phyloP scores from a whole-genome alignment of 2,329 filamentous ascomycete genomes.

The Fusarium domesticum region DNA sequence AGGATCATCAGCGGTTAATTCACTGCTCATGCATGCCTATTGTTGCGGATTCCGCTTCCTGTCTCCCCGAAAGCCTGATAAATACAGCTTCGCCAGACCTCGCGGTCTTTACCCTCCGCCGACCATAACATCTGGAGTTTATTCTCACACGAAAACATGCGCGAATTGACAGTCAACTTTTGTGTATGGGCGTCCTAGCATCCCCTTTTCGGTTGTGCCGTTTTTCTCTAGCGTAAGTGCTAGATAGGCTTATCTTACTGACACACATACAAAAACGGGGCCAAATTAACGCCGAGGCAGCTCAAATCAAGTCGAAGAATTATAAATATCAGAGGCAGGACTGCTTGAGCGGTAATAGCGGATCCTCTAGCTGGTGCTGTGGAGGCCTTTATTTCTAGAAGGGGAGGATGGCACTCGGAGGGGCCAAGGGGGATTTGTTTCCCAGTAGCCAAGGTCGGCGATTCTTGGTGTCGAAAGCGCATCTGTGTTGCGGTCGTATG shows the following conservation, averaged over 20 bases:
- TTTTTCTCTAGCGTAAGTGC: constrained; percentile 23
- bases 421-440: constrained; percentile 5
- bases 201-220: constrained; percentile 4
- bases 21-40: no score
- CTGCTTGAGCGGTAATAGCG: constrained; percentile 17
- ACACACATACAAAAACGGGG: constrained; percentile 15
- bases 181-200: constrained; percentile 4
- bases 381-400: constrained; percentile 7
- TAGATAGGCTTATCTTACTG: constrained; percentile 25
- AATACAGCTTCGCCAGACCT: constrained; percentile 7
- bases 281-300: constrained; percentile 17
- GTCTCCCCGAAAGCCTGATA: constrained; percentile 5
- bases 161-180: not conserved
- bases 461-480: not conserved
- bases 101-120: constrained; percentile 16
- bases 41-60: constrained; percentile 9
- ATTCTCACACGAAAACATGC: constrained; percentile 5
- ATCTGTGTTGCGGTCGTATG: not conserved
- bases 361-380: constrained; percentile 14
- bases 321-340: constrained; percentile 31
- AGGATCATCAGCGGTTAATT: no score
- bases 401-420: constrained; percentile 1
- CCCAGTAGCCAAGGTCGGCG: not conserved
- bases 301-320: constrained; percentile 27
- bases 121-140: constrained; percentile 5